A percentile compares a stretch with the other conserved stretches of the same genome.
Conservation (phyloP, 2,329 filamentous ascomycete species). For the Dothideomycetes sp. region DNA sequence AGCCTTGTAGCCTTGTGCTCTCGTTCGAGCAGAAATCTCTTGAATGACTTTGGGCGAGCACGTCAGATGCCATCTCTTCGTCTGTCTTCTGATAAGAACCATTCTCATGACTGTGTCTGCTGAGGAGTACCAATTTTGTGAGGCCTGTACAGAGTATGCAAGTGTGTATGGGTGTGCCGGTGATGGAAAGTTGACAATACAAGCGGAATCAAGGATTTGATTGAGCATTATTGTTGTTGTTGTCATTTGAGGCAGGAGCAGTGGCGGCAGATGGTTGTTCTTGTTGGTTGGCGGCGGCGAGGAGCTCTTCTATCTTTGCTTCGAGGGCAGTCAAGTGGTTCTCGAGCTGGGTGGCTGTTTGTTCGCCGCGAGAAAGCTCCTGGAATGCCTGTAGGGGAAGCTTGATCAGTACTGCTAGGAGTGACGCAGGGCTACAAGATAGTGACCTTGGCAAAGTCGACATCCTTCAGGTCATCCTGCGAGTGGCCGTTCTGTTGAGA, state of each 20-base stretch:
- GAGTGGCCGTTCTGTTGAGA: slow-evolving; percentile 4
- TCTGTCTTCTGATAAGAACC: too few relatives aligned
- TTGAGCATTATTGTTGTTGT: too few relatives aligned
- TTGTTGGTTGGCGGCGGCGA: slow-evolving; percentile 37
- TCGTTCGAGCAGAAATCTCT: too few relatives aligned
- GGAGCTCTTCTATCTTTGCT: slow-evolving; percentile 44
- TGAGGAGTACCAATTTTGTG: too few relatives aligned
- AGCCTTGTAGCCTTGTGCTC: neutral
- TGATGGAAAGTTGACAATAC: too few relatives aligned
- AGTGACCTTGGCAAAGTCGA: slow-evolving; percentile 18
- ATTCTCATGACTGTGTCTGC: too few relatives aligned
- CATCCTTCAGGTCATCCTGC: slow-evolving; percentile 11
- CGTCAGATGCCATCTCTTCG: too few relatives aligned
- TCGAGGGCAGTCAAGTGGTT: slow-evolving; percentile 46
- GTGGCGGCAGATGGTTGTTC: slow-evolving; percentile 14
- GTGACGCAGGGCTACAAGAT: neutral
- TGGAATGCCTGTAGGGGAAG: slow-evolving; percentile 36
- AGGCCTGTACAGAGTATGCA: too few relatives aligned
- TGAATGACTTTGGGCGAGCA: too few relatives aligned
- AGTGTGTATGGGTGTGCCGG: too few relatives aligned
- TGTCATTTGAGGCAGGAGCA: neutral
- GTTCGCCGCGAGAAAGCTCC: slow-evolving; percentile 46
- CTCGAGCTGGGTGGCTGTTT: slow-evolving; percentile 46
- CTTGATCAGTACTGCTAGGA: neutral
- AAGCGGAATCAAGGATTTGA: too few relatives aligned